Evolutionary conservation across 2,329 filamentous ascomycete species (phyloP), one percentile per base, ranked within the genome.

Genomic region (Aspergillus sp.): DNA sequence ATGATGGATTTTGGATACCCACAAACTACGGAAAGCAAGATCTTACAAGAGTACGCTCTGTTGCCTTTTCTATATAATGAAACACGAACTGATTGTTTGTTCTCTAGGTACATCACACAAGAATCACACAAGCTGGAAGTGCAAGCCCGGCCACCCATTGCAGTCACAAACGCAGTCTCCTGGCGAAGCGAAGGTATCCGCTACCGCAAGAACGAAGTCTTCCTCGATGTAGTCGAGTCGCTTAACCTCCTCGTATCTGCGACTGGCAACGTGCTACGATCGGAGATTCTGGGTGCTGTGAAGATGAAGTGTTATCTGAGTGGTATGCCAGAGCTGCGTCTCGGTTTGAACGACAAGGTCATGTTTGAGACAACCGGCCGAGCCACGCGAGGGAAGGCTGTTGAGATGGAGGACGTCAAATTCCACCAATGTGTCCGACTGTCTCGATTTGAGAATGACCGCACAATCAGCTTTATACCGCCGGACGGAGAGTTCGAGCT

Each of bases 1-100:
- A 99, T 99, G 95, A 99, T 99, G 95, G 95, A 99, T 78, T 99
- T 99, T 82, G 95, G 95, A 63, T 97, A 99, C 75, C 95, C 95
- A 6, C 95, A 99, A 77, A 99, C 95, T 9, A 99, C 95, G 65
- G 95, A 99, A 77, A 91, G 87, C 75, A 99, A 99, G 84, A 99
- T 99, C 74, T 81, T 99, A 60, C 95, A 99, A 77, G 95, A 99
- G 81, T 86, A 79, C 68, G 57, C 51, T 51, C 24, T 23, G 21
- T 56, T 54, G 33, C 52, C 37, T 54, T 43, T n/a, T 12, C 15
- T 17, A 17, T 24, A 15, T n/a, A 5, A 14, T 6, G 21, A 7
- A 9, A 24, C 24, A 6, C 17, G 6, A 5, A n/a, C 31, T 56
- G 23, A 44, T 37, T 27, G 15, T 12, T 43, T 14, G n/a, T 12